A percentile compares a stretch with the other conserved stretches of the same genome.
phyloP scores from a whole-genome alignment of 345 rosid species.

The Gossypium ekmanianum region DNA sequence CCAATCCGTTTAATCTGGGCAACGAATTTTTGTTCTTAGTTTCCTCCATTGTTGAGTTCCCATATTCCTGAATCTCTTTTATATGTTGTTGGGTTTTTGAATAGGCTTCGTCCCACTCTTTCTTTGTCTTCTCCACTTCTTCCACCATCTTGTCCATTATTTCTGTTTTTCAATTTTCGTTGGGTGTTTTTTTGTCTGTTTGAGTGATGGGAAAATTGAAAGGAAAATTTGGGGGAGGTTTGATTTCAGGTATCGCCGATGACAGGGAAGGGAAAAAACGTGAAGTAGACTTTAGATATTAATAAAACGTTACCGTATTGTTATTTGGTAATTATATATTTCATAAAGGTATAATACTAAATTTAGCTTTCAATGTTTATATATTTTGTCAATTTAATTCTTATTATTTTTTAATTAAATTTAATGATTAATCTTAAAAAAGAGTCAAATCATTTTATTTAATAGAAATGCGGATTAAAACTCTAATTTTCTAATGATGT shows the following conservation, averaged over 20 bases:
- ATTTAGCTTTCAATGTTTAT: too few relatives aligned
- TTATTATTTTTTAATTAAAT: too few relatives aligned
- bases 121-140: slow-evolving; percentile 80
- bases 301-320: too few relatives aligned
- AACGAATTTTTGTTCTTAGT: slow-evolving; percentile 52
- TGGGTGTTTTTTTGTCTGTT: neutral
- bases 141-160: slow-evolving; percentile 78
- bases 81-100: slow-evolving; percentile 48
- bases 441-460: too few relatives aligned
- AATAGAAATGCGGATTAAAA: too few relatives aligned
- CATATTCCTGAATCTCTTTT: slow-evolving; percentile 57
- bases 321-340: too few relatives aligned
- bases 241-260: neutral
- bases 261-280: too few relatives aligned
- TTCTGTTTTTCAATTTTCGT: neutral
- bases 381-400: too few relatives aligned
- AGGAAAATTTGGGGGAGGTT: neutral
- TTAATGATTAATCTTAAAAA: too few relatives aligned
- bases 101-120: slow-evolving; percentile 76
- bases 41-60: slow-evolving; percentile 44
- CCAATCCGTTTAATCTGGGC: slow-evolving; percentile 68
- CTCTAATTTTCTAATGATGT: too few relatives aligned
- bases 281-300: too few relatives aligned
- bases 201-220: neutral
- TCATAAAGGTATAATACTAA: too few relatives aligned